phyloP scores from a whole-genome alignment of 2,329 filamentous ascomycete genomes.

The Chrysoporthe puriensis region DNA sequence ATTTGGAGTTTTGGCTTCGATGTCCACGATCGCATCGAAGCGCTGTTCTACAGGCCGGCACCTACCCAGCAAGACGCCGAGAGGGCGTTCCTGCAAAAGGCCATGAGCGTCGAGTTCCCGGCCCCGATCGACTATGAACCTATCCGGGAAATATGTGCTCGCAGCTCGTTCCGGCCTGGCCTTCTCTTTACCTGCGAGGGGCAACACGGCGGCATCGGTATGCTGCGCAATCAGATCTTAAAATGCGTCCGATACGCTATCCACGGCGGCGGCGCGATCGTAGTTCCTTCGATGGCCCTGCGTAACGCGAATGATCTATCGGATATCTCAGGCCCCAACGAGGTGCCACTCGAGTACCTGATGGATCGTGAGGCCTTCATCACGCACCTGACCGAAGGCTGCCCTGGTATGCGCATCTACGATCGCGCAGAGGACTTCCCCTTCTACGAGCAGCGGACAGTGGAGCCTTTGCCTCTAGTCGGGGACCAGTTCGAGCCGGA shows the following conservation, averaged over 20 bases:
- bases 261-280: slow-evolving; percentile 41
- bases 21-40: slow-evolving; percentile 21
- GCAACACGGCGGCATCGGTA: slow-evolving; percentile 44
- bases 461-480: slow-evolving; percentile 31
- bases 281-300: slow-evolving; percentile 42
- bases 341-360: slow-evolving; percentile 38
- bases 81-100: slow-evolving; percentile 33
- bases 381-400: slow-evolving; percentile 33
- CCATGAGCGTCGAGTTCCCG: slow-evolving; percentile 41
- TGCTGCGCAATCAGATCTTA: slow-evolving; percentile 46
- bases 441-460: slow-evolving; percentile 30
- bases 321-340: slow-evolving; percentile 37
- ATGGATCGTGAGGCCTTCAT: slow-evolving; percentile 36
- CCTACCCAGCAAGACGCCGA: slow-evolving; percentile 26
- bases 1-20: slow-evolving; percentile 29
- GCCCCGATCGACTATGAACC: slow-evolving; percentile 40
- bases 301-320: slow-evolving; percentile 39
- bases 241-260: slow-evolving; percentile 47
- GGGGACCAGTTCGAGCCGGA: slow-evolving; percentile 40
- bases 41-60: slow-evolving; percentile 23
- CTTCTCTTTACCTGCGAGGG: slow-evolving; percentile 46
- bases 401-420: slow-evolving; percentile 37
- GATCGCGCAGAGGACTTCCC: slow-evolving; percentile 37
- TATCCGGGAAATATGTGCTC: slow-evolving; percentile 39
- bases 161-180: slow-evolving; percentile 39